These are phyloP conservation scores for Yamadazyma atmosphaerica DNA, from an alignment of 1,139 yeast genomes.

Conservation along the genomic window DNA sequence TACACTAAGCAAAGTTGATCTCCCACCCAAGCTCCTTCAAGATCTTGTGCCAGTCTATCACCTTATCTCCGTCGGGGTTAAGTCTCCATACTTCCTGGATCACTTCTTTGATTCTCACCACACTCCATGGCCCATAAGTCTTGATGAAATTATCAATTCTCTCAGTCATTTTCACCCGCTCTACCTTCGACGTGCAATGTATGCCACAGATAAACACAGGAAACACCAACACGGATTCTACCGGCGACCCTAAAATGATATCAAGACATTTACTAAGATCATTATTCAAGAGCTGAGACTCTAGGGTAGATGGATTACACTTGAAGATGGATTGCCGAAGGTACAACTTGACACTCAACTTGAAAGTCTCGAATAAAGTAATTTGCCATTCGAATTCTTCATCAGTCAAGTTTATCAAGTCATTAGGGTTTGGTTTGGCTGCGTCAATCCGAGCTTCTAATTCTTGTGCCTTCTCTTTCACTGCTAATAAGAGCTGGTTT, in stretches of 20 bases:
- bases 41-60: constrained; percentile 65
- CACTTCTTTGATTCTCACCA: constrained; percentile 57
- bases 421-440: constrained; percentile 55
- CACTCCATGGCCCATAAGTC: constrained; percentile 68
- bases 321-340: constrained; percentile 62
- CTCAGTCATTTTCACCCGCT: constrained; percentile 50
- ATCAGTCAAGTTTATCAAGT: constrained; percentile 47
- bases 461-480: constrained; percentile 38
- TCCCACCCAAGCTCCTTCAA: constrained; percentile 75
- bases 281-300: constrained; percentile 58
- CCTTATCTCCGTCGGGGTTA: constrained; percentile 38
- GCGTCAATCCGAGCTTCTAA: constrained; percentile 52
- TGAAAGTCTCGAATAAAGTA: constrained; percentile 71
- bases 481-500: constrained; percentile 22
- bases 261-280: constrained; percentile 61
- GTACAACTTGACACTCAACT: constrained; percentile 67
- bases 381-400: constrained; percentile 65
- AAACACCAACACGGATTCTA: constrained; percentile 71
- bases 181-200: constrained; percentile 53
- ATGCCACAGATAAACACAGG: constrained; percentile 80
- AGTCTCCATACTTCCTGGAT: constrained; percentile 53
- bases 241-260: constrained; percentile 61
- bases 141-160: constrained; percentile 58
- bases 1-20: constrained; percentile 62
- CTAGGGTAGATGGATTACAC: constrained; percentile 63